phyloP scores from a whole-genome alignment of 345 rosid genomes.

The Balakata baccata region DNA sequence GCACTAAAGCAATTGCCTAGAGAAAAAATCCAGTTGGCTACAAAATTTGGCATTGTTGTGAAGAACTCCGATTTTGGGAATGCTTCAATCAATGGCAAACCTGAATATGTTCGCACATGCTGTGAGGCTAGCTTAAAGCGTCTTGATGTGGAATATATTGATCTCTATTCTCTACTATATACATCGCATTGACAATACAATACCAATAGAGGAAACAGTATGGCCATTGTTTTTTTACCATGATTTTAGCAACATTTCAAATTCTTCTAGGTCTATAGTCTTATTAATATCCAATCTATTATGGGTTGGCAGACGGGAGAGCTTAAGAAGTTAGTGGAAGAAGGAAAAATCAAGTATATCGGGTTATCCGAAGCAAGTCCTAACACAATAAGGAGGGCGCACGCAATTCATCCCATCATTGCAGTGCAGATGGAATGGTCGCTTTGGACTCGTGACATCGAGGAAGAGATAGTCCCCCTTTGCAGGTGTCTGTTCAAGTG shows the following conservation, averaged over 20 bases:
- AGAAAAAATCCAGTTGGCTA: background rate
- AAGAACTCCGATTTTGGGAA: background rate
- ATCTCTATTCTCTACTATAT: no score
- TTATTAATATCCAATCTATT: no score
- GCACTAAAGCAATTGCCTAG: background rate
- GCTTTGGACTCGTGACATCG: slow-evolving; percentile 18
- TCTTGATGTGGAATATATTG: background rate
- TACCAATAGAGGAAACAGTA: background rate
- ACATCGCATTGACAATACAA: background rate
- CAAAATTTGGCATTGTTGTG: background rate
- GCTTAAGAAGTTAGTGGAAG: background rate
- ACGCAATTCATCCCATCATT: background rate
- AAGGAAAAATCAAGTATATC: background rate
- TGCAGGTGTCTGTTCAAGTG: slow-evolving; percentile 1
- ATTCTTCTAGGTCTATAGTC: no score
- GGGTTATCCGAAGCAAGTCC: background rate
- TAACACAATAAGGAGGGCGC: background rate
- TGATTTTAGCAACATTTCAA: no score
- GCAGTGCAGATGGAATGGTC: slow-evolving; percentile 27
- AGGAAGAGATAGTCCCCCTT: slow-evolving; percentile 11
- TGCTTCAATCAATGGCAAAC: background rate
- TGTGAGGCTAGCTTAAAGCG: background rate
- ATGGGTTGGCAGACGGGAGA: background rate
- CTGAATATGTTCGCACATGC: background rate
- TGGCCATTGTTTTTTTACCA: background rate